Percentiles rank a stretch among this genome's conserved stretches.
phyloP scores from a whole-genome alignment of 148 eudicot genomes.

The Nepenthes gracilis region DNA sequence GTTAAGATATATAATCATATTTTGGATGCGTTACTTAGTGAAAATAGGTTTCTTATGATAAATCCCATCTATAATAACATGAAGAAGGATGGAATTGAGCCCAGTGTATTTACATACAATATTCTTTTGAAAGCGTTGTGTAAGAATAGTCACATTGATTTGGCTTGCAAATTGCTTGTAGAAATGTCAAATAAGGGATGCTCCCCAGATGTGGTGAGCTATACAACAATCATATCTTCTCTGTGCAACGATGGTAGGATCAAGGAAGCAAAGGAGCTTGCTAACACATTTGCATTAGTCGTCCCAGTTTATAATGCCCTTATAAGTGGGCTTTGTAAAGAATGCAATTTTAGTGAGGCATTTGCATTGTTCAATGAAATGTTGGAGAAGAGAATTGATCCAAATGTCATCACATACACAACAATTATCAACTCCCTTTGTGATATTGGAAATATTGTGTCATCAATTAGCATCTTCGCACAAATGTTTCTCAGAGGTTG shows the following conservation, averaged over 20 bases:
- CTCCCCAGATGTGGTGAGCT: constrained; percentile 69
- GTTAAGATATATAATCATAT: constrained; percentile 75
- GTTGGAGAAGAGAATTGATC: constrained; percentile 30
- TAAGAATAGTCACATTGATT: constrained; percentile 57
- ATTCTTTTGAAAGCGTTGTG: constrained; percentile 82
- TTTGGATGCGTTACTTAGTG: constrained; percentile 73
- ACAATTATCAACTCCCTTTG: constrained; percentile 42
- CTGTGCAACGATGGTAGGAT: constrained; percentile 62
- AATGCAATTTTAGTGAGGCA: constrained; percentile 31
- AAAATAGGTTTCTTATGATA: constrained; percentile 59
- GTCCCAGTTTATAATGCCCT: constrained; percentile 75
- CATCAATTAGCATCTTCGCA: constrained; percentile 49
- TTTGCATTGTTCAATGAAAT: constrained; percentile 52
- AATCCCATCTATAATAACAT: constrained; percentile 57
- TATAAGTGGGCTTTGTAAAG: constrained; percentile 55
- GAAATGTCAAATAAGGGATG: constrained; percentile 84
- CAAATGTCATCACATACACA: constrained; percentile 66
- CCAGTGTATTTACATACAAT: constrained; percentile 79
- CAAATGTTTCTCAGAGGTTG: constrained; percentile 57
- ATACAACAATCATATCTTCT: constrained; percentile 55
- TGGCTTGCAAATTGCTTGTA: constrained; percentile 58
- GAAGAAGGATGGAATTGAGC: constrained; percentile 78
- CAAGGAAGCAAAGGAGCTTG: constrained; percentile 57
- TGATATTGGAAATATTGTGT: constrained; percentile 38
- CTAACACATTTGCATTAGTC: constrained; percentile 26